Evolutionary conservation across 306 rosid species (phyloP), one percentile per base, ranked within the genome.

Genomic region (Myrica gale): DNA sequence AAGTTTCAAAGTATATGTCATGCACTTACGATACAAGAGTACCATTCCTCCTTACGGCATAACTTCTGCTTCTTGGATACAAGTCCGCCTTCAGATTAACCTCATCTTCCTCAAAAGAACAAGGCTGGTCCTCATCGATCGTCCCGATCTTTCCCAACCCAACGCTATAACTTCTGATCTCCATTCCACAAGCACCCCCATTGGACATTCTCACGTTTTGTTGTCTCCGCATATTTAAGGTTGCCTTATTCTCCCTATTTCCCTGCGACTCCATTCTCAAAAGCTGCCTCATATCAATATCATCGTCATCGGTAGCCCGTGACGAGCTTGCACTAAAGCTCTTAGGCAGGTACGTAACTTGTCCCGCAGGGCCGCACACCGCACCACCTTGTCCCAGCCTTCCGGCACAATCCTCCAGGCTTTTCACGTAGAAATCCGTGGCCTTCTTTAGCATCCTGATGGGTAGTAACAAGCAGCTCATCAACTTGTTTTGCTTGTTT

Each of bases 101-200:
- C 5, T 60, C 61, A 43, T 87, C 84, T 66, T 87, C 85, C 74
- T 78, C 73, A 83, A 85, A 89, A 60, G 19, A 72, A 79, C 88
- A 85, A 69, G 86, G 84, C 56, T 46, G 83, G 21, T 89, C 90
- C 68, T 85, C 93, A 26, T 89, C 93, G 70, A 89, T 87, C 70
- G 79, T 82, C 50, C 61, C 83, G 80, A 84, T 86, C 50, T 82
- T 86, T 56, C 80, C 79, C 80, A 84, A 39, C 63, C 79, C 83
- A 57, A 76, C 81, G 60, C 82, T 73, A 23, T 69, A 83, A 16
- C 76, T 79, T 80, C 77, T 80, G 71, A 73, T 41, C 80, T 58
- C 79, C 80, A 46, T 82, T 50, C 73, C 78, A 57, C 45, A 5
- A 53, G 16, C 48, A 42, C 32, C n/a, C 78, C 69, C 63, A 82